A percentile compares a stretch with the other conserved stretches of the same genome.
These are phyloP conservation scores for Nitzschia palea DNA, from an alignment of 108 stramenopile species.

Conservation along the genomic window DNA sequence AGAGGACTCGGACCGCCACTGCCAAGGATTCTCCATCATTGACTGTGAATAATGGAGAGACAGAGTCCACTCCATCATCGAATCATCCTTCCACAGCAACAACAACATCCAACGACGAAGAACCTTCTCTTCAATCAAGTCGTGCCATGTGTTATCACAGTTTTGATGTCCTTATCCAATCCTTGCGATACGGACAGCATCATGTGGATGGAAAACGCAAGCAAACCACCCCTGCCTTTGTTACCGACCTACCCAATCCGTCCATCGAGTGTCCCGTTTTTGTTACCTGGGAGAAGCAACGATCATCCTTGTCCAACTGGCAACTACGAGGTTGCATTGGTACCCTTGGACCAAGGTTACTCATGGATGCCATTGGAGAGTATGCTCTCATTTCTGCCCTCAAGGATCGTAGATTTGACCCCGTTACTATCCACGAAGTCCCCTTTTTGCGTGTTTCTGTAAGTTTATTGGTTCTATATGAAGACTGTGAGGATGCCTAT, in stretches of 20 bases:
- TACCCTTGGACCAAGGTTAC: slow-evolving; percentile 46
- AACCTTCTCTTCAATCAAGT: slow-evolving; percentile 36
- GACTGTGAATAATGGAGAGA: no score
- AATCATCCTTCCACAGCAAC: neutral
- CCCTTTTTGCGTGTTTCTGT: slow-evolving; percentile 63
- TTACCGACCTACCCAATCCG: slow-evolving; percentile 32
- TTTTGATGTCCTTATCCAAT: slow-evolving; percentile 57
- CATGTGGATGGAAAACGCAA: neutral
- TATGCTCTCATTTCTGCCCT: slow-evolving; percentile 70
- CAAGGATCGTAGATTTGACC: slow-evolving; percentile 67
- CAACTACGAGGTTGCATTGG: slow-evolving; percentile 82
- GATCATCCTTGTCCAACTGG: slow-evolving; percentile 19
- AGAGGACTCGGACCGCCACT: no score
- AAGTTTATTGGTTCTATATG: slow-evolving; percentile 71
- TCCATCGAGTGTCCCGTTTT: slow-evolving; percentile 66
- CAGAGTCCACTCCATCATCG: neutral
- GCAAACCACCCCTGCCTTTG: slow-evolving; percentile 11
- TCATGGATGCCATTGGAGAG: slow-evolving; percentile 52
- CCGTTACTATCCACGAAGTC: slow-evolving; percentile 55
- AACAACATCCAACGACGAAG: neutral
- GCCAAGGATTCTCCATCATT: no score
- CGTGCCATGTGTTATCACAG: slow-evolving; percentile 70
- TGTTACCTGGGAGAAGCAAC: slow-evolving; percentile 76
- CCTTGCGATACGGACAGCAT: slow-evolving; percentile 26
- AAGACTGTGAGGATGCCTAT: slow-evolving; percentile 50